These are phyloP conservation scores for Graphiopsis chlorocephala DNA, from an alignment of 2,329 filamentous ascomycete species.

Conservation along the genomic window DNA sequence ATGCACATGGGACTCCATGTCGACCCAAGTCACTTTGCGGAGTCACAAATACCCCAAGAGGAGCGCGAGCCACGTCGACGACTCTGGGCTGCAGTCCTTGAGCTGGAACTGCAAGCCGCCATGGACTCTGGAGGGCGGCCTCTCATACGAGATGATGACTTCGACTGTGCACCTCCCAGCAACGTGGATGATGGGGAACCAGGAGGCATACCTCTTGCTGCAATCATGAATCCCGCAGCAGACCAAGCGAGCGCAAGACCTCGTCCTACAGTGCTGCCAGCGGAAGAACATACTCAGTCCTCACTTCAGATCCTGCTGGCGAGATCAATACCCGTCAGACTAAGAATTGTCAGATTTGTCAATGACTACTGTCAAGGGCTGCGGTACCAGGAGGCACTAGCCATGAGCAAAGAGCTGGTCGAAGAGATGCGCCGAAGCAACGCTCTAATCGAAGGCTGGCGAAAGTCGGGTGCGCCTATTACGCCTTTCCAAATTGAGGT, in stretches of 20 bases:
- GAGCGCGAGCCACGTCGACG: slow-evolving; percentile 9
- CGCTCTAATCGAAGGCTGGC: slow-evolving; percentile 6
- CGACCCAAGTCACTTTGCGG: slow-evolving; percentile 1
- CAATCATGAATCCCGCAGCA: neutral
- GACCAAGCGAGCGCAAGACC: neutral
- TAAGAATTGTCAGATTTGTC: slow-evolving; percentile 10
- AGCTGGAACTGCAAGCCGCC: slow-evolving; percentile 9
- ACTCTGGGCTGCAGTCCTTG: slow-evolving; percentile 13
- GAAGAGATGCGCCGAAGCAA: slow-evolving; percentile 12
- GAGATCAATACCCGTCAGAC: neutral
- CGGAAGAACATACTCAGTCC: neutral
- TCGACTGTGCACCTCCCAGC: slow-evolving; percentile 6
- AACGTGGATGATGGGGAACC: neutral
- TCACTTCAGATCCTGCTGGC: slow-evolving; percentile 11
- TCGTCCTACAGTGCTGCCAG: neutral
- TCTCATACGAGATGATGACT: slow-evolving; percentile 10
- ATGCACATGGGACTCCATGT: slow-evolving; percentile 15
- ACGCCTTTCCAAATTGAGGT: slow-evolving; percentile 11
- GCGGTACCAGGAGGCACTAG: slow-evolving; percentile 9
- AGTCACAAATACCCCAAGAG: slow-evolving; percentile 2
- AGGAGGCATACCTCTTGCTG: neutral
- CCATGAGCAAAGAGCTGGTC: slow-evolving; percentile 9
- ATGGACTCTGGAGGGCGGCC: slow-evolving; percentile 9
- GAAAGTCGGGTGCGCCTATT: neutral
- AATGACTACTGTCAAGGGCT: slow-evolving; percentile 3